phyloP scores from a whole-genome alignment of 2,329 filamentous ascomycete species.

The Talaromyces sp. region DNA sequence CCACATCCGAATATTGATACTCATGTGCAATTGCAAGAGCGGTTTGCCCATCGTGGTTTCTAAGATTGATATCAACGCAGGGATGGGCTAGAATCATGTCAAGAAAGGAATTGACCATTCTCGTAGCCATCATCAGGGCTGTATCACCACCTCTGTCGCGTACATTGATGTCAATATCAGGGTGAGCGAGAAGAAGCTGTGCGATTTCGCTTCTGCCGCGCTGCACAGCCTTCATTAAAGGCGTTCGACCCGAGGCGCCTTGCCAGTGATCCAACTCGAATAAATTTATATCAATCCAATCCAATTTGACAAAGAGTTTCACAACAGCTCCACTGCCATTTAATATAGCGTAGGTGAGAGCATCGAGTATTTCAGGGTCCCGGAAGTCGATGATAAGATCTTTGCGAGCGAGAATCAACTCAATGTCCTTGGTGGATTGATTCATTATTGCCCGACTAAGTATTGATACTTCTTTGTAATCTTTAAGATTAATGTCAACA shows the following conservation, averaged over 20 bases:
- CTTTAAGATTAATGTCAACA: no score
- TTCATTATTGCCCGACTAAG: no score
- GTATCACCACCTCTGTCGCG: neutral
- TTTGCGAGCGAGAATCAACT: no score
- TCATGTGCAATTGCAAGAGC: neutral
- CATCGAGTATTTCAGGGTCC: no score
- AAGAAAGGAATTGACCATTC: neutral
- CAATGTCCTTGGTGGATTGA: no score
- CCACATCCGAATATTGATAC: neutral
- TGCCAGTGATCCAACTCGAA: neutral
- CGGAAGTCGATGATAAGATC: no score
- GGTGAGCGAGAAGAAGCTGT: neutral
- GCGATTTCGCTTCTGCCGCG: neutral
- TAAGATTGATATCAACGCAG: neutral
- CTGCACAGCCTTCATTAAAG: neutral
- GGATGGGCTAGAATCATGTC: neutral
- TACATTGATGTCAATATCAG: neutral
- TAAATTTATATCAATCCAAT: neutral
- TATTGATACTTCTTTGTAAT: no score
- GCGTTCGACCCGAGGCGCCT: neutral
- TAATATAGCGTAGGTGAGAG: neutral
- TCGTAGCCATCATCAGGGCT: neutral
- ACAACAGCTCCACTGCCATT: neutral
- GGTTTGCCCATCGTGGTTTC: neutral
- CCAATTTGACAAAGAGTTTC: neutral